Evolutionary conservation across 2,329 filamentous ascomycete species (phyloP), one percentile per base, ranked within the genome.

Genomic region (Hymenoscyphus infarciens): DNA sequence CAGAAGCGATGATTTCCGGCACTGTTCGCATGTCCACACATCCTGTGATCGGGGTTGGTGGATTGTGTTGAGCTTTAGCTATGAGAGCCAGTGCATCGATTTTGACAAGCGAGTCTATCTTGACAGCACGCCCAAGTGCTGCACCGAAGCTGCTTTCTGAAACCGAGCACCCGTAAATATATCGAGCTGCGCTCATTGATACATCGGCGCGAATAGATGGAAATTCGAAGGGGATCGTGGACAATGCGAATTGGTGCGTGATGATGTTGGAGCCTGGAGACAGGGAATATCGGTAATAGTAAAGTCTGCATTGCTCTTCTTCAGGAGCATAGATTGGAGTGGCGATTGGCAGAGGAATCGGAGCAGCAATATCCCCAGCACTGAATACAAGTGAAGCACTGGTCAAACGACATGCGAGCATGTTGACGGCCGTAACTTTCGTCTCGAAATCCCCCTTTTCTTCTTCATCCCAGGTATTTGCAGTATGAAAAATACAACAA

Each of bases 401-500:
- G 1, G 86, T 90, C 52, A 90, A 77, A 3, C 88, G 83, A 66
- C 88, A 90, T 1, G 82, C 84, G 1, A 91, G 77, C 70, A 91
- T 81, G 68, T 87, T 86, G 4, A 90, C 84, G 0, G 79, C 76
- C 16, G 69, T 70, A 0, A 77, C 69, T 69, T 22, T 72, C 19
- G 63, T 64, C 13, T 11, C 42, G 1, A 42, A 33, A 3, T 59
- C 39, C 31, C 67, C 67, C 1, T 70, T 29, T 16, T 74, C 64
- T 1, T 73, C 66, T 3, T 81, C 79, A 59, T 90, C 86, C 88
- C 88, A 91, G 1, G 84, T 83, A 67, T 89, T 90, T 0, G 86
- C 88, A 0, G 87, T 89, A 69, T 91, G 88, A 65, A 90, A 89
- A 54, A 91, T 88, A 68, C 86, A 86, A 68, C 86, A 90, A 5